Percentiles rank a stretch among this genome's conserved stretches.
phyloP scores from a whole-genome alignment of 257 asterid genomes.

The Orobanche coerulescens region DNA sequence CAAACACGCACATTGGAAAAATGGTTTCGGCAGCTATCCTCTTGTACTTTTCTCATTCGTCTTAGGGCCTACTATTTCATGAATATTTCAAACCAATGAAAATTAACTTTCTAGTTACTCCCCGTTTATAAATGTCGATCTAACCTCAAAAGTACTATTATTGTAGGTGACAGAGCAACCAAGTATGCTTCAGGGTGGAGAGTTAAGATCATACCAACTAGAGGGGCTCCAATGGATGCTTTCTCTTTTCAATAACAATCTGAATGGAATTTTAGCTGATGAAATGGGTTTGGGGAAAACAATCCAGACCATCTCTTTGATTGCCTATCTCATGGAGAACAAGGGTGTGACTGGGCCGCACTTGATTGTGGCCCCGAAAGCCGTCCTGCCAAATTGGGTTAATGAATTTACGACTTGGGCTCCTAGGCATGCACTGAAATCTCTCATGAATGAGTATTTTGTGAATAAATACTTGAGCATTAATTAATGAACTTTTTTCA shows the following conservation, averaged over 20 bases:
- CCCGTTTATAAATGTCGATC: constrained; percentile 9
- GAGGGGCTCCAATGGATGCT: constrained; percentile 99
- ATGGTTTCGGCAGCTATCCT: background rate
- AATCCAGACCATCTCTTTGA: constrained; percentile 86
- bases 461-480: constrained; percentile 22
- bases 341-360: constrained; percentile 96
- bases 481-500: constrained; percentile 25
- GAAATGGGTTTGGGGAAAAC: constrained; percentile 99
- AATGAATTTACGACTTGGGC: constrained; percentile 90
- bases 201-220: constrained; percentile 75
- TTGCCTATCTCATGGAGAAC: constrained; percentile 92
- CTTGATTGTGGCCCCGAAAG: constrained; percentile 98
- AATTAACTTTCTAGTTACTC: constrained; percentile 7
- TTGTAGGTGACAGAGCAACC: constrained; percentile 96
- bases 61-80: background rate
- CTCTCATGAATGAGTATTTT: constrained; percentile 12
- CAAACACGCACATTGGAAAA: background rate
- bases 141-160: constrained; percentile 21
- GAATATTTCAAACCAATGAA: background rate
- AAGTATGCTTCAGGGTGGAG: constrained; percentile 98
- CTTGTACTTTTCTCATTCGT: constrained; percentile 8
- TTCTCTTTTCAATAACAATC: constrained; percentile 88
- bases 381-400: constrained; percentile 96
- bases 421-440: constrained; percentile 49
- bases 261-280: constrained; percentile 96